Percentiles rank a stretch among this genome's conserved stretches.
Evolutionary conservation across 75 land plant species (phyloP).

Genomic region (Adiantum capillusveneris): DNA sequence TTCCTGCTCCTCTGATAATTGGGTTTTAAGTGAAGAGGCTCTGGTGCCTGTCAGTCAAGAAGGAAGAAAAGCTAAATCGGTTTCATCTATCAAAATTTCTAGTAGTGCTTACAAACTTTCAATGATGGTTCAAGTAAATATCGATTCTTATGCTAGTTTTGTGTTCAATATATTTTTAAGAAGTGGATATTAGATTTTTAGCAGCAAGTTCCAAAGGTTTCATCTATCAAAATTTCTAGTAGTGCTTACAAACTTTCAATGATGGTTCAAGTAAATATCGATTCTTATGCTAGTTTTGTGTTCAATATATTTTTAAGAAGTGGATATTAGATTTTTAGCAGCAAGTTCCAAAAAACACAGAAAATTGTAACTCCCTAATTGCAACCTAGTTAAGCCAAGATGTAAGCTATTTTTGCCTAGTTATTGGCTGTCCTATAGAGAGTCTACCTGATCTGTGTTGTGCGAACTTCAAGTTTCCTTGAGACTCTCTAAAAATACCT

Average conservation of each 20-base stretch:
- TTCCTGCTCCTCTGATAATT: conserved; percentile 36
- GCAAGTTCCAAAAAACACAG: too few relatives aligned
- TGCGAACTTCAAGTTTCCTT: too few relatives aligned
- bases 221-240: conserved; percentile 37
- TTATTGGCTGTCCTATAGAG: too few relatives aligned
- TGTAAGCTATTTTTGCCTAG: too few relatives aligned
- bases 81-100: conserved; percentile 34
- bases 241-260: conserved; percentile 52
- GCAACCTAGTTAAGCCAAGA: too few relatives aligned
- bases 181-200: too few relatives aligned
- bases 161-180: not conserved
- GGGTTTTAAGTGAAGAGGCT: conserved; percentile 31
- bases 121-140: conserved; percentile 42
- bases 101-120: conserved; percentile 52
- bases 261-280: conserved; percentile 36
- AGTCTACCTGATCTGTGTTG: too few relatives aligned
- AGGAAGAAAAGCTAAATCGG: not conserved
- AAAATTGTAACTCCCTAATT: too few relatives aligned
- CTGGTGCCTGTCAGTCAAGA: not conserved
- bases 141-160: not conserved
- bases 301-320: not conserved
- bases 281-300: not conserved
- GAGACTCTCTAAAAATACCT: too few relatives aligned
- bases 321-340: too few relatives aligned
- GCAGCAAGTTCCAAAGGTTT: too few relatives aligned